phyloP scores from a whole-genome alignment of 176 grass and related monocot species.

The Raddia distichophylla region DNA sequence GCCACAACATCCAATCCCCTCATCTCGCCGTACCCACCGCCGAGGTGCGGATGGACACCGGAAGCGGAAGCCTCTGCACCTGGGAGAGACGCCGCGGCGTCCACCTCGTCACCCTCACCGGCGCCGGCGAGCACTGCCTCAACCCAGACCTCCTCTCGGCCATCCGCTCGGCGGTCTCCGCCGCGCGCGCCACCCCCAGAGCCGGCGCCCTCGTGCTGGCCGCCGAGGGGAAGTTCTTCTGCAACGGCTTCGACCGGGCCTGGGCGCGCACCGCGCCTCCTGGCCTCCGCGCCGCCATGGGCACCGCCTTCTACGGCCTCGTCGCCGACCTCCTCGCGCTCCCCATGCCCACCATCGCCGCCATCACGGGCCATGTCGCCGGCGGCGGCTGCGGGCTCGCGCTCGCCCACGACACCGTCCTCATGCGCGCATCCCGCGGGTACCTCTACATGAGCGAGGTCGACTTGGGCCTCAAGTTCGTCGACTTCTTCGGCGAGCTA shows the following conservation, averaged over 20 bases:
- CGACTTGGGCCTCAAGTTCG: conserved; percentile 61
- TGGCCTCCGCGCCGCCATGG: conserved; percentile 34
- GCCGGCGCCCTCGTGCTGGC: conserved; percentile 58
- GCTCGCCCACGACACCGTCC: conserved; percentile 61
- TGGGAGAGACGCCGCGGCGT: conserved; percentile 59
- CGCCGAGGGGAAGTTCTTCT: conserved; percentile 79
- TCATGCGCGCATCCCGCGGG: conserved; percentile 70
- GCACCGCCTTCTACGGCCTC: conserved; percentile 27
- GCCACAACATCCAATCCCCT: too few species aligned
- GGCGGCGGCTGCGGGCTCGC: conserved; percentile 58
- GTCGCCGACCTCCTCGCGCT: conserved; percentile 68
- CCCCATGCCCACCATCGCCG: conserved; percentile 74
- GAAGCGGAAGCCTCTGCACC: conserved; percentile 38
- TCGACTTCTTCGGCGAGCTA: conserved; percentile 52
- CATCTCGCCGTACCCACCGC: too few species aligned
- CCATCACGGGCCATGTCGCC: conserved; percentile 57
- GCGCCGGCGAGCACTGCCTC: conserved; percentile 66
- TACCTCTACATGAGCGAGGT: conserved; percentile 94
- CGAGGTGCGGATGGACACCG: conserved; percentile 4
- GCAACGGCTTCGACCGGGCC: conserved; percentile 70
- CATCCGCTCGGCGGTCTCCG: conserved; percentile 48
- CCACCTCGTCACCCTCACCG: conserved; percentile 69
- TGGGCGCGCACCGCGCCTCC: conserved; percentile 47
- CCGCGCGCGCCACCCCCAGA: conserved; percentile 20
- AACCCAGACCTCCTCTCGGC: conserved; percentile 41